A percentile compares a stretch with the other conserved stretches of the same genome.
Conservation (phyloP, 257 asterid species). For the Solanum arcanum region DNA sequence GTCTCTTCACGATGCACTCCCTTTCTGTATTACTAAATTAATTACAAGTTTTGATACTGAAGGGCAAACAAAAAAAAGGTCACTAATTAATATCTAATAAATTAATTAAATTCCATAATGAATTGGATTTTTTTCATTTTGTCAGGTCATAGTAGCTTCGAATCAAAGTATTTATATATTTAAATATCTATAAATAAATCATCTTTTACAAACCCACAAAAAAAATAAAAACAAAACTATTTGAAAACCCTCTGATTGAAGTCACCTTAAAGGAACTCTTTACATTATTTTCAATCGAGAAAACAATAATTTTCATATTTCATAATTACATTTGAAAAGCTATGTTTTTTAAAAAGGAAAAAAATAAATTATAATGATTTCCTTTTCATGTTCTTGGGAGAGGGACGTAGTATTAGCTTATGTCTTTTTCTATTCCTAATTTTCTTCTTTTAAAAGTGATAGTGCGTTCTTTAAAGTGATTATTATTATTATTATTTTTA, state of each 20-base stretch:
- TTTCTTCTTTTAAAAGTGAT: not conserved
- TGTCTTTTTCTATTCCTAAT: not conserved
- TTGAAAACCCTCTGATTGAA: not conserved
- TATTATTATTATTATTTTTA: not conserved
- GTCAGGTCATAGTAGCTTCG: not conserved
- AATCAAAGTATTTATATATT: not conserved
- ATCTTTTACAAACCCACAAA: not conserved
- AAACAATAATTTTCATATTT: not conserved
- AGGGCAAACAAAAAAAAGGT: not conserved
- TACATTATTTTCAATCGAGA: not conserved
- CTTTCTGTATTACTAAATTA: not conserved
- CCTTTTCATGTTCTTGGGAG: not conserved
- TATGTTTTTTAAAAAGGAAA: not conserved
- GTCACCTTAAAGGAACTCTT: not conserved
- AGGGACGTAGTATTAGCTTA: not conserved
- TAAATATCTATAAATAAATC: not conserved
- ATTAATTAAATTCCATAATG: not conserved
- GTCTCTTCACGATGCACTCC: not conserved
- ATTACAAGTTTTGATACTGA: not conserved
- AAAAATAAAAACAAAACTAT: not conserved
- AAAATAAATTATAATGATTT: not conserved
- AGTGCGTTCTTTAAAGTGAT: not conserved
- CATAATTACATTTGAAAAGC: not conserved
- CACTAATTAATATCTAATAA: not conserved
- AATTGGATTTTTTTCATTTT: not conserved